Evolutionary conservation across 805 yeast species (phyloP), one percentile per base, ranked within the genome.

Genomic region (Pichia cephalocereana): DNA sequence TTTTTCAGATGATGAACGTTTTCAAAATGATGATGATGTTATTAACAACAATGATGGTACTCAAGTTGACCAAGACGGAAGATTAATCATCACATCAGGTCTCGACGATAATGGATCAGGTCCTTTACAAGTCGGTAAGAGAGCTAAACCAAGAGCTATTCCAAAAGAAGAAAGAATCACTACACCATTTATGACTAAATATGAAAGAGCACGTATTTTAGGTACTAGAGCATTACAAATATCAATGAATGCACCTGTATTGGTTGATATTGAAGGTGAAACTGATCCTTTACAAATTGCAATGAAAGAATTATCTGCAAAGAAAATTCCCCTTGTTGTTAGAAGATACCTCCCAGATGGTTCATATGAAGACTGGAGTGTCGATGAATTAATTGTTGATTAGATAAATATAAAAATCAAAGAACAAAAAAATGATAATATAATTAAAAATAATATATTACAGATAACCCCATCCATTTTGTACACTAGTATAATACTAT

Each of bases 281-380:
- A 95, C 99, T 3, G 99, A 93, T 66, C 99, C 99, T 14, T 73
- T 93, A 63, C 96, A 90, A 67, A 93, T 93, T 53, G 97, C 99
- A 52, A 84, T 88, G 87, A 93, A 95, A 68, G 99, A 93, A 68
- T 76, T 93, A 54, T 79, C 95, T 1, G 98, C 93, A 67, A 82
- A 86, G 67, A 93, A 90, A 66, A 89, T 95, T 49, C 99, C 99
- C 1, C 75, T 93, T 59, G 95, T 95, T 42, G 86, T 93, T 44
- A 81, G 99, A 76, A 78, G 99, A 68, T 95, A 88, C 64, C 75
- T 93, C 57, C 99, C 99, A 4, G 99, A 95, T 64, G 96, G 98
- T 7, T 80, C 95, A 46, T 91, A 80, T 61, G 99, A 93, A 70
- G 99, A 93, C 65, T 93, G 99, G 99, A 96, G 96, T 46, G 93